phyloP scores from a whole-genome alignment of 768 basidiomycete species.

The Candolleomyces aberdarensis region DNA sequence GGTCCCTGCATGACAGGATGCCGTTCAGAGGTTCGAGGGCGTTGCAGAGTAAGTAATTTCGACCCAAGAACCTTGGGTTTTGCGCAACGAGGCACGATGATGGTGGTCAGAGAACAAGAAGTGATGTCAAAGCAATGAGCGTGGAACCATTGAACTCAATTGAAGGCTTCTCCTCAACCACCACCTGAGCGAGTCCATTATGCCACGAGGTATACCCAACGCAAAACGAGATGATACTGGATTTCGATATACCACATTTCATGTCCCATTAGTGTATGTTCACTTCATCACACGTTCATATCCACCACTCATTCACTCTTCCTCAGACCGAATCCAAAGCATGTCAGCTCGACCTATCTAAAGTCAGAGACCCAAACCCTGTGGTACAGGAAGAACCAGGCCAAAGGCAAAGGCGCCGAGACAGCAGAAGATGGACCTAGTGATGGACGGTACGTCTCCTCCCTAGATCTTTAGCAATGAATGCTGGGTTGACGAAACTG shows the following conservation, averaged over 20 bases:
- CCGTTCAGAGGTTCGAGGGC: too few species aligned
- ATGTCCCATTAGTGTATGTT: constrained; percentile 71
- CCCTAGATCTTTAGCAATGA: constrained; percentile 4
- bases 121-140: neutral
- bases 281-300: neutral
- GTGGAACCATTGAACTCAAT: neutral
- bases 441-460: constrained; percentile 46
- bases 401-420: constrained; percentile 42
- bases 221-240: constrained; percentile 79
- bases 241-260: constrained; percentile 76
- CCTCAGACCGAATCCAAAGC: constrained; percentile 73
- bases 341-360: constrained; percentile 73
- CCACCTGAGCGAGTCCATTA: constrained; percentile 21
- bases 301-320: constrained; percentile 2
- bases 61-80: too few species aligned
- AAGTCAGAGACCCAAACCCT: constrained; percentile 72
- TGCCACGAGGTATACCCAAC: constrained; percentile 84
- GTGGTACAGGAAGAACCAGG: constrained; percentile 66
- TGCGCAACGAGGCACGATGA: neutral
- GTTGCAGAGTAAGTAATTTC: too few species aligned
- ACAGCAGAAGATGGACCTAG: constrained; percentile 35
- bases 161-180: neutral
- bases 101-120: neutral
- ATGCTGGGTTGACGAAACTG: constrained; percentile 9
- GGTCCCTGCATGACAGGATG: too few species aligned